Evolutionary conservation across 2,329 filamentous ascomycete species (phyloP).

Genomic region (Aspergillus oerlinghausenensis): DNA sequence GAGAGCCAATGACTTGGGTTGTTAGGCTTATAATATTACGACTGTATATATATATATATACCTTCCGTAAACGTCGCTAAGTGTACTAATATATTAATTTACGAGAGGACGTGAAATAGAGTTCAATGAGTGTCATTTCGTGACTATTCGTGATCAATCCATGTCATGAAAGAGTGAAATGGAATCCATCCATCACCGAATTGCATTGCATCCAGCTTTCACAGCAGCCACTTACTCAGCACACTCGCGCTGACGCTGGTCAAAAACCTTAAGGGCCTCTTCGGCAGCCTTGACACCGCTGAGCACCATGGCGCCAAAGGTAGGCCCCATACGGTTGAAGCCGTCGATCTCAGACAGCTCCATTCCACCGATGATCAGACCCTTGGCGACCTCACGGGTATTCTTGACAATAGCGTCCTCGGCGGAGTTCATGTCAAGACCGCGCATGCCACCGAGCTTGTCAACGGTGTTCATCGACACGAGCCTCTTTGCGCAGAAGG

Average conservation of each 20-base stretch:
- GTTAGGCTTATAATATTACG: neutral
- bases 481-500: slow-evolving; percentile 85
- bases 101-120: too few relatives aligned
- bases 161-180: neutral
- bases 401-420: slow-evolving; percentile 93
- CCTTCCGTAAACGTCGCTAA: neutral
- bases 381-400: slow-evolving; percentile 81
- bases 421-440: slow-evolving; percentile 84
- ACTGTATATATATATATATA: neutral
- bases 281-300: slow-evolving; percentile 88
- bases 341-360: slow-evolving; percentile 87
- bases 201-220: neutral
- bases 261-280: slow-evolving; percentile 73
- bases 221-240: slow-evolving; percentile 43
- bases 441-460: slow-evolving; percentile 85
- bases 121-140: neutral
- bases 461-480: slow-evolving; percentile 82
- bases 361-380: slow-evolving; percentile 92
- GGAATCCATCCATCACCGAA: neutral
- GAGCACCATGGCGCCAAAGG: slow-evolving; percentile 84
- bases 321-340: slow-evolving; percentile 85
- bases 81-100: neutral
- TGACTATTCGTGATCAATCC: neutral
- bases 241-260: slow-evolving; percentile 72
- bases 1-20: neutral